Evolutionary conservation across 2,329 filamentous ascomycete species (phyloP).

Genomic region (Helicocarpus griseus): DNA sequence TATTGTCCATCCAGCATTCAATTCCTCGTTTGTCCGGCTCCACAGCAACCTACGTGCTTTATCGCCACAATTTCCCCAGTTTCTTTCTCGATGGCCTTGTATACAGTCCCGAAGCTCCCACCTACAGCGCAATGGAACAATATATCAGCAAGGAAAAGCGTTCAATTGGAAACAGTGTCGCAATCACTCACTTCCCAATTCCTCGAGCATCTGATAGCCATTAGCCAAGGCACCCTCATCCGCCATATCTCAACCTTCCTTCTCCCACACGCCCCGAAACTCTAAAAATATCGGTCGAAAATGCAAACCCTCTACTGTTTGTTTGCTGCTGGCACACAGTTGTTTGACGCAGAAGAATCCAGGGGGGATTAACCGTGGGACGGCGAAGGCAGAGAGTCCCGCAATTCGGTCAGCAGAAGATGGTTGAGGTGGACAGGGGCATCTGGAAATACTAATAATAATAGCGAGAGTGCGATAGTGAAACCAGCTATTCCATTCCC

Average conservation of each 20-base stretch:
- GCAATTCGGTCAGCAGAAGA: background rate
- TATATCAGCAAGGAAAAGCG: slow-evolving; percentile 1
- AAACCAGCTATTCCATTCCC: background rate
- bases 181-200: slow-evolving; percentile 71
- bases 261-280: too few species aligned
- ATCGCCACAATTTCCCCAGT: slow-evolving; percentile 93
- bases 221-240: slow-evolving; percentile 55
- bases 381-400: background rate
- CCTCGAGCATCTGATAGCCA: slow-evolving; percentile 90
- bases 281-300: background rate
- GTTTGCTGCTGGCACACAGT: background rate
- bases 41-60: slow-evolving; percentile 64
- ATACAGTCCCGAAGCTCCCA: slow-evolving; percentile 92
- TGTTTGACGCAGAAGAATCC: background rate
- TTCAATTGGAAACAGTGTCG: background rate
- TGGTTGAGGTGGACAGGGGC: background rate
- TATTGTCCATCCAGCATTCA: background rate
- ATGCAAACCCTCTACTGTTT: background rate
- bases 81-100: slow-evolving; percentile 84
- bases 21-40: background rate
- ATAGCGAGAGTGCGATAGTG: background rate
- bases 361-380: background rate
- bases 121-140: slow-evolving; percentile 40
- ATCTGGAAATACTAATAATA: background rate
- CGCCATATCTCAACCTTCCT: slow-evolving; percentile 23